Evolutionary conservation across 495 filamentous ascomycete species (phyloP).

Genomic region (Hypoxylon subgilvum): DNA sequence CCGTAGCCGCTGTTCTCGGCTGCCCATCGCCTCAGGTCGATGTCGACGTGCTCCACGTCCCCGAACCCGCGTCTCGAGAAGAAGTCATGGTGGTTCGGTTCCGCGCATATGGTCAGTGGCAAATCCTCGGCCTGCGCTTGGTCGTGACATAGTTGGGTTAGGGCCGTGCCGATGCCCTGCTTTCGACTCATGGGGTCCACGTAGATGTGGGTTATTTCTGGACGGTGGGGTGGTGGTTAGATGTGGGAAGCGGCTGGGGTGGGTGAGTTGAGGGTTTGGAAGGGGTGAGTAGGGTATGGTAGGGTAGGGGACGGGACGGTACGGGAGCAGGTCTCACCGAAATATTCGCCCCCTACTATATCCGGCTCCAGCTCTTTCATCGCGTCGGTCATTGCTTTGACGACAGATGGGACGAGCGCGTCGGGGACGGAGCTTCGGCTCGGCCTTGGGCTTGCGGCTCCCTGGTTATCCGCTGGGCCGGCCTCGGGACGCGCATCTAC

Average conservation of each 20-base stretch:
- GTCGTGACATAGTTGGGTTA: conserved; percentile 1
- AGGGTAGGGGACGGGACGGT: too few species aligned
- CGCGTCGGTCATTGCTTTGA: neutral
- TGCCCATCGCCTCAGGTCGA: conserved; percentile 18
- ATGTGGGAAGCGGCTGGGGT: neutral
- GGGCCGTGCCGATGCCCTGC: conserved; percentile 7
- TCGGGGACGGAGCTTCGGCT: neutral
- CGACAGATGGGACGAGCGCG: conserved; percentile 6
- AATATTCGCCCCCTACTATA: neutral
- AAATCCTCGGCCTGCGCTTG: neutral
- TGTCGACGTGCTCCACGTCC: conserved; percentile 5
- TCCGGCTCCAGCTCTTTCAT: conserved; percentile 1
- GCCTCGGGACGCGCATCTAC: too few species aligned
- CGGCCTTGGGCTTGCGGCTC: too few species aligned
- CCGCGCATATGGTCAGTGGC: neutral
- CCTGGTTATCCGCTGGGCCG: neutral
- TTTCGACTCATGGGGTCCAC: conserved; percentile 12
- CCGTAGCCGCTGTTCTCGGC: conserved; percentile 19
- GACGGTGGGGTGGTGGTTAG: neutral
- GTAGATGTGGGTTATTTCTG: conserved; percentile 20
- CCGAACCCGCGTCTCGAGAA: conserved; percentile 10
- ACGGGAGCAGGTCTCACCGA: neutral
- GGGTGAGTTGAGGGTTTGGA: too few species aligned
- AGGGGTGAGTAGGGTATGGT: too few species aligned
- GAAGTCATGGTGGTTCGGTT: conserved; percentile 19